A percentile compares a stretch with the other conserved stretches of the same genome.
Evolutionary conservation across 129 eudicot genomes (phyloP).

Genomic region (Apium graveolens): DNA sequence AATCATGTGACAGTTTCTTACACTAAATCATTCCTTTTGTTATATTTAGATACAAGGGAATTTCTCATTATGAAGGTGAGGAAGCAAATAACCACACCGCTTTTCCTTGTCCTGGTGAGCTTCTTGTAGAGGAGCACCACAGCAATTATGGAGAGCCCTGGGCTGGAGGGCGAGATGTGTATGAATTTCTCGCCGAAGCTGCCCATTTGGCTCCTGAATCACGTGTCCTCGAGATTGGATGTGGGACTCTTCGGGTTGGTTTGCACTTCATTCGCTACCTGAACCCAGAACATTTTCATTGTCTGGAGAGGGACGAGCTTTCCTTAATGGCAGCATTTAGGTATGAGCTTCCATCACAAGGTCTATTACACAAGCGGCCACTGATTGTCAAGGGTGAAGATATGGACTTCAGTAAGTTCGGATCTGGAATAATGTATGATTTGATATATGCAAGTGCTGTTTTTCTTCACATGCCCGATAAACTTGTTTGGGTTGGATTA

Average conservation of each 20-base stretch:
- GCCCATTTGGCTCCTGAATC: slow-evolving; percentile 49
- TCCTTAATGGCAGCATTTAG: slow-evolving; percentile 88
- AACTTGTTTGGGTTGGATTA: slow-evolving; percentile 89
- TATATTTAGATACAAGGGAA: slow-evolving; percentile 67
- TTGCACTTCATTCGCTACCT: slow-evolving; percentile 74
- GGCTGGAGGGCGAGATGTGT: slow-evolving; percentile 96
- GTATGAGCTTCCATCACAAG: slow-evolving; percentile 93
- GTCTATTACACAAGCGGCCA: slow-evolving; percentile 72
- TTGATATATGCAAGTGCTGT: slow-evolving; percentile 96
- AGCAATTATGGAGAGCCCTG: slow-evolving; percentile 99
- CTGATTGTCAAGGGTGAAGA: slow-evolving; percentile 76
- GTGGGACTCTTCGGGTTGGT: slow-evolving; percentile 96
- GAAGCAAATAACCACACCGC: slow-evolving; percentile 84
- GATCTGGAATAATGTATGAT: slow-evolving; percentile 50
- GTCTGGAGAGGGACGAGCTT: slow-evolving; percentile 87
- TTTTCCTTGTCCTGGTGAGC: slow-evolving; percentile 86
- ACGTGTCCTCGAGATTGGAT: slow-evolving; percentile 90
- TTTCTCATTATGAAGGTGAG: slow-evolving; percentile 84
- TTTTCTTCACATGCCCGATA: slow-evolving; percentile 90
- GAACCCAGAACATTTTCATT: slow-evolving; percentile 57
- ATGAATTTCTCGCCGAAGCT: slow-evolving; percentile 81
- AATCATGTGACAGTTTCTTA: neutral
- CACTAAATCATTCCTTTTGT: neutral
- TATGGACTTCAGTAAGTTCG: slow-evolving; percentile 81
- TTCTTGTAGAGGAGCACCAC: slow-evolving; percentile 93